phyloP scores from a whole-genome alignment of 2,329 filamentous ascomycete genomes.

The Botrytis fabae region DNA sequence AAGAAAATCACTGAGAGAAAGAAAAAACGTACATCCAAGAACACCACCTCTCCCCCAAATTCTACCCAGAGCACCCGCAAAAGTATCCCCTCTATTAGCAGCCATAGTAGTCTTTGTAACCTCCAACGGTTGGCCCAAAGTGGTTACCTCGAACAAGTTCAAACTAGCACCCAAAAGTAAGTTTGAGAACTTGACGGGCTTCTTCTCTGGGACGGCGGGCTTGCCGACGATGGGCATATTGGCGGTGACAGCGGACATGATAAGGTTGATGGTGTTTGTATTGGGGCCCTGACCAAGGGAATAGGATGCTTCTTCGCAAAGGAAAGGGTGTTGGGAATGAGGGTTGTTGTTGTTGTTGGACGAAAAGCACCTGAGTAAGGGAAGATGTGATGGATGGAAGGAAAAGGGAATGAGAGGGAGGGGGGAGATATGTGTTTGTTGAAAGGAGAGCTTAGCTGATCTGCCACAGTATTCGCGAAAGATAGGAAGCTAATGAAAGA shows the following conservation, averaged over 20 bases:
- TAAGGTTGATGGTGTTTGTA: conserved; percentile 52
- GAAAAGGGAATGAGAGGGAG: background rate
- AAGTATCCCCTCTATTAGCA: conserved; percentile 87
- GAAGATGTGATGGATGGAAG: background rate
- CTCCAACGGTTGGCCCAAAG: conserved; percentile 79
- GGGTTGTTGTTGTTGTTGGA: background rate
- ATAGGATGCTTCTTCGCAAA: conserved; percentile 79
- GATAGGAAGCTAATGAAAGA: conserved; percentile 14
- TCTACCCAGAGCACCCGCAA: conserved; percentile 75
- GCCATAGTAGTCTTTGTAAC: conserved; percentile 99
- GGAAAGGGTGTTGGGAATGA: conserved; percentile 10
- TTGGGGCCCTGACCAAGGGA: conserved; percentile 97
- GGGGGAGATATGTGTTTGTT: conserved; percentile 11
- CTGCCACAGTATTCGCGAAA: background rate
- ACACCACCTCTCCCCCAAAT: conserved; percentile 94
- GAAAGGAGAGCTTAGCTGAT: conserved; percentile 4
- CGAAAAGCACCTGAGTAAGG: background rate
- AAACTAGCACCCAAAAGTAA: conserved; percentile 60
- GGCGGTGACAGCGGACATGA: conserved; percentile 61
- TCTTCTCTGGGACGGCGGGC: conserved; percentile 76
- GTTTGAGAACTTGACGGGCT: conserved; percentile 99
- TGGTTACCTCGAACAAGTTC: conserved; percentile 52
- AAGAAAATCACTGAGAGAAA: background rate
- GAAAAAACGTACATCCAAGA: conserved; percentile 74
- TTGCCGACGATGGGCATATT: conserved; percentile 41